Base-by-base conservation (phyloP, 2,329 filamentous ascomycete genomes). In the Nemania diffusa region DNA sequence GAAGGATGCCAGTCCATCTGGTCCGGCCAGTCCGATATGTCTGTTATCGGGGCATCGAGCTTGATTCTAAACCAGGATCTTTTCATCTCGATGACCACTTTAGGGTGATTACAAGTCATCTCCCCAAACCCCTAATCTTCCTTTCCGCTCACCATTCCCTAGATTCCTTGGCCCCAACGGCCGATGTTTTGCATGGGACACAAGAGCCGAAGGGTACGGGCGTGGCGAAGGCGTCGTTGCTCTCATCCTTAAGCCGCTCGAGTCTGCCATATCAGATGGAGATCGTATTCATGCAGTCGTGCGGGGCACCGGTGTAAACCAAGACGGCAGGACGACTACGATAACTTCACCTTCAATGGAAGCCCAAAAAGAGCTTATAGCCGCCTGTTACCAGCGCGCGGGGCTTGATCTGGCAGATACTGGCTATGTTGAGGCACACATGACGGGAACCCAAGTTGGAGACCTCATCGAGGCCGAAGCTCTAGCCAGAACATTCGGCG, bases 271-370 rank as follows among this genome's bases (percentile, higher is more conserved):
- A 2, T 46, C 55, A 1, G 65, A 73, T 8, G 57, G 81, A 1
- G 74, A 79, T 32, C 71, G 70, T 0, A 80, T 84, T 34, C 73
- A 75, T 2, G 78, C 78, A 11, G 70, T 84, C 13, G 79, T 85
- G 42, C 74, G 79, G 0, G 78, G 76, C 3, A 80, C 74, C 0
- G 77, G 71, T 1, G 61, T 78, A 13, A 83, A 82, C 65, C 73
- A 77, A 26, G 82, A 86, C 66, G 84, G 84, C 3, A 76, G 68
- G 17, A 75, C 83, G 75, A 1, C 73, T 6, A 82, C 82, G 1
- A 81, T 86, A 29, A 84, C 83, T 0, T 77, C 81, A 37, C 85
- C 85, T 0, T 83, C 71, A 46, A 57, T 57, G 0, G 69, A 73
- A 1, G 79, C 81, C 0, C 83, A 84, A 63, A 73, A 69, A 11